phyloP scores from a whole-genome alignment of 768 basidiomycete species.

The Exsudoporus frostii region DNA sequence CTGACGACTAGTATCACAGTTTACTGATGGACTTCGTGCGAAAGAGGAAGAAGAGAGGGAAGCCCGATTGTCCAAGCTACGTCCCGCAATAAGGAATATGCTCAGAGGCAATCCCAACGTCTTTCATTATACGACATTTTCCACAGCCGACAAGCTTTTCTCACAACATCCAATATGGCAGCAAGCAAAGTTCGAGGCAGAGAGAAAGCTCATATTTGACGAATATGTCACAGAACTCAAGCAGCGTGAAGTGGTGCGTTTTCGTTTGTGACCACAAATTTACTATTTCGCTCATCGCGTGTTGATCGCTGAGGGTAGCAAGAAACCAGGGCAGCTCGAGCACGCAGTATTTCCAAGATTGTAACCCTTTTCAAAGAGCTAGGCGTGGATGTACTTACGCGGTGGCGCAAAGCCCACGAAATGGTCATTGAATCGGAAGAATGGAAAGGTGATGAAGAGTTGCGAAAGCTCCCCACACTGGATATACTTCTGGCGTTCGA shows the following conservation, averaged over 20 bases:
- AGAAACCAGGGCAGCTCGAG: constrained; percentile 72
- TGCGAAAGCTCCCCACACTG: constrained; percentile 81
- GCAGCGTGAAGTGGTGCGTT: constrained; percentile 81
- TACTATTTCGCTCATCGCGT: constrained; percentile 3
- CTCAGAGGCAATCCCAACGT: constrained; percentile 84
- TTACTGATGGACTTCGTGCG: constrained; percentile 67
- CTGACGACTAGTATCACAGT: constrained; percentile 38
- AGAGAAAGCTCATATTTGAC: constrained; percentile 85
- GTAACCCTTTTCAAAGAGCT: constrained; percentile 82
- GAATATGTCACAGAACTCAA: constrained; percentile 87
- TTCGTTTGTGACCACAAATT: background rate
- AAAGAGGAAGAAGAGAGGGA: constrained; percentile 89
- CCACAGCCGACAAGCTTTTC: constrained; percentile 85
- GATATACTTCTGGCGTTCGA: constrained; percentile 94
- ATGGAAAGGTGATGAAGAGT: constrained; percentile 73
- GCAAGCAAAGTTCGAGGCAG: constrained; percentile 78
- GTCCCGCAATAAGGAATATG: constrained; percentile 84
- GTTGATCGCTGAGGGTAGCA: constrained; percentile 44
- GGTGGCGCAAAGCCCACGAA: constrained; percentile 84
- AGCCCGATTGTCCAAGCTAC: constrained; percentile 75
- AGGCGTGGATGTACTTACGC: constrained; percentile 88
- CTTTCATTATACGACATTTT: constrained; percentile 88
- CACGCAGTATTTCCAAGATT: constrained; percentile 80
- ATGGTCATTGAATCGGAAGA: constrained; percentile 73
- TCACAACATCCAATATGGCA: constrained; percentile 89